Conservation (phyloP, 345 rosid genomes). For the Citrus sp. region DNA sequence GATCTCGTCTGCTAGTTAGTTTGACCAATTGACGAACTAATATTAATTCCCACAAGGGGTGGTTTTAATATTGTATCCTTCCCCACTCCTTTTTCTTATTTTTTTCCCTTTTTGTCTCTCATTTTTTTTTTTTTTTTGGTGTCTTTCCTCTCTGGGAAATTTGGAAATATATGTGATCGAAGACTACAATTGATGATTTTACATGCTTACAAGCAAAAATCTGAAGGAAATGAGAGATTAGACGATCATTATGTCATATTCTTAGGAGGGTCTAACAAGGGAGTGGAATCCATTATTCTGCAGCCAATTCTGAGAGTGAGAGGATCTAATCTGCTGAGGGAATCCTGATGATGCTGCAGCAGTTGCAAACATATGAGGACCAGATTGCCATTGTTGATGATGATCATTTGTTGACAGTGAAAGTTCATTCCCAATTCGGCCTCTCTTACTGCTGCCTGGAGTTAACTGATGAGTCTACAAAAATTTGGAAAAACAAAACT, state of each 20-base stretch:
- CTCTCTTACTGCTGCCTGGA: conserved; percentile 62
- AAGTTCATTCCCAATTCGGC: conserved; percentile 57
- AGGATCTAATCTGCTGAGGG: conserved; percentile 59
- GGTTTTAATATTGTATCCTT: background rate
- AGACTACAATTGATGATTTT: background rate
- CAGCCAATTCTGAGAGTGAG: conserved; percentile 48
- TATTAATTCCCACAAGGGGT: conserved; percentile 14
- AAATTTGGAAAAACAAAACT: background rate
- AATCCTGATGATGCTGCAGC: conserved; percentile 99
- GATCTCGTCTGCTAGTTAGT: conserved; percentile 28
- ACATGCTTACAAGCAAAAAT: conserved; percentile 8
- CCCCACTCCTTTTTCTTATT: background rate
- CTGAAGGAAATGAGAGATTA: background rate
- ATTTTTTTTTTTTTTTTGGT: background rate
- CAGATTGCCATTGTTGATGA: conserved; percentile 40
- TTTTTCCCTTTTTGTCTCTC: too few relatives aligned
- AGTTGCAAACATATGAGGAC: conserved; percentile 54
- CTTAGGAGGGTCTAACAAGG: conserved; percentile 44
- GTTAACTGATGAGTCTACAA: conserved; percentile 32
- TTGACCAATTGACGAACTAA: conserved; percentile 20
- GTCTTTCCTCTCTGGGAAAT: background rate
- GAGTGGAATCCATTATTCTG: conserved; percentile 58
- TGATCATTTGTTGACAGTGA: conserved; percentile 41
- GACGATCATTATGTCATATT: background rate
- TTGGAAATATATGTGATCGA: background rate